Evolutionary conservation across 2,329 filamentous ascomycete genomes (phyloP).

Genomic region (Mollisiaceae sp.): DNA sequence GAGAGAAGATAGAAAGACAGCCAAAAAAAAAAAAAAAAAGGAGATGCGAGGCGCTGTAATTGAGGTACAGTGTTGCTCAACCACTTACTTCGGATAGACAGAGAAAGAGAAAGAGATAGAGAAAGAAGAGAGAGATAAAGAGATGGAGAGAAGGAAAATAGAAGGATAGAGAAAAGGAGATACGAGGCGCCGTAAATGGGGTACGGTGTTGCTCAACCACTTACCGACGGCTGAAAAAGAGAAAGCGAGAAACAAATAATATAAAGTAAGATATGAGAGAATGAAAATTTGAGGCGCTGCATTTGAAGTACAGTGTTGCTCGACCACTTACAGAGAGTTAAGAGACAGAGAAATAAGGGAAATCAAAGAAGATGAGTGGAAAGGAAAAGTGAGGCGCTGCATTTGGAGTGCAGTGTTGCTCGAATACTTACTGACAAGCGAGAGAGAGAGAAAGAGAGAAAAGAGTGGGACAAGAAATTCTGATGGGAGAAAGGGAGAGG

Average conservation of each 20-base stretch:
- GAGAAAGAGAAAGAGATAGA: not conserved
- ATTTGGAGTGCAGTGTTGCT: not conserved
- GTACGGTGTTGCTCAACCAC: not conserved
- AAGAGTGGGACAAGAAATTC: not conserved
- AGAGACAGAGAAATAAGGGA: too few species aligned
- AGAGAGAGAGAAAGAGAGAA: not conserved
- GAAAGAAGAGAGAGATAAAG: not conserved
- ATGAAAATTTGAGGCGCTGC: slow-evolving; percentile 1
- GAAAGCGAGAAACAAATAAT: not conserved
- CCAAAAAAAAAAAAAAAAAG: not conserved
- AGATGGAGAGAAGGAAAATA: not conserved
- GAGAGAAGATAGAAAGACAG: not conserved
- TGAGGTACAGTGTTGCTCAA: not conserved
- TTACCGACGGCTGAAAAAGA: too few species aligned
- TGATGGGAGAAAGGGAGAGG: too few species aligned
- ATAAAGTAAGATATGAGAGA: not conserved
- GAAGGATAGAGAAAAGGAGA: not conserved
- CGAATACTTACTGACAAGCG: not conserved
- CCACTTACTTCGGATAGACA: not conserved
- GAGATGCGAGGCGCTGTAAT: not conserved
- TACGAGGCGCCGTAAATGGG: not conserved
- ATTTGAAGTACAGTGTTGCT: not conserved
- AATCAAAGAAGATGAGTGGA: not conserved
- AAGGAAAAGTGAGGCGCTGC: not conserved
- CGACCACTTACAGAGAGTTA: not conserved